Evolutionary conservation across 306 rosid genomes (phyloP).

Genomic region (Acacia confusa): DNA sequence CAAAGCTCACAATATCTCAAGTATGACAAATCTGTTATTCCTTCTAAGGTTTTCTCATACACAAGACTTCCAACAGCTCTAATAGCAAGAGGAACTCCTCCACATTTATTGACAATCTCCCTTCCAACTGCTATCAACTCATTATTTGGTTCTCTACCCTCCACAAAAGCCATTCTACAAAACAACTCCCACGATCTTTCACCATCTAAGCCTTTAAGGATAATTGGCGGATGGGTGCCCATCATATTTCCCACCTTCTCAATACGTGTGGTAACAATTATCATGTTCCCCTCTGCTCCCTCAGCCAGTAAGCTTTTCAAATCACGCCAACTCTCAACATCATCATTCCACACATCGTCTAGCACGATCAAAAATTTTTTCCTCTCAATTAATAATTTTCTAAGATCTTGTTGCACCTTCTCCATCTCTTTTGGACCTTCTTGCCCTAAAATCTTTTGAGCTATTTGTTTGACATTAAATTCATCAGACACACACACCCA

Average conservation of each 20-base stretch:
- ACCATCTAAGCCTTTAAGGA: conserved; percentile 20
- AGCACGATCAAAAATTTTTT: conserved; percentile 7
- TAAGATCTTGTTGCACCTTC: neutral
- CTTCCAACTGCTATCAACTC: neutral
- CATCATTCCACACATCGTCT: conserved; percentile 15
- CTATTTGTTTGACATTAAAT: neutral
- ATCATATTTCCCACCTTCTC: neutral
- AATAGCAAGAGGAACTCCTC: neutral
- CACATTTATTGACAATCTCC: neutral
- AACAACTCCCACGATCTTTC: conserved; percentile 32
- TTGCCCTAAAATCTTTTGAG: neutral
- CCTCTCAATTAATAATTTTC: neutral
- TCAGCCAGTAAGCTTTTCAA: neutral
- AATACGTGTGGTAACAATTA: conserved; percentile 12
- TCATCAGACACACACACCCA: conserved; percentile 31
- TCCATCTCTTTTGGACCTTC: neutral
- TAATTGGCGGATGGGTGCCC: neutral
- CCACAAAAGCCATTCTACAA: conserved; percentile 27
- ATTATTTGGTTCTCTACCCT: conserved; percentile 15
- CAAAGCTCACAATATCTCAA: neutral
- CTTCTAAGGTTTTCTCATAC: neutral
- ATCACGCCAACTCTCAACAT: neutral
- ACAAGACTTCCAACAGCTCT: neutral
- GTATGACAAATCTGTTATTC: neutral
- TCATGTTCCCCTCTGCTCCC: conserved; percentile 12